Evolutionary conservation across 306 rosid species (phyloP).

Genomic region (Abrus pulchellus): DNA sequence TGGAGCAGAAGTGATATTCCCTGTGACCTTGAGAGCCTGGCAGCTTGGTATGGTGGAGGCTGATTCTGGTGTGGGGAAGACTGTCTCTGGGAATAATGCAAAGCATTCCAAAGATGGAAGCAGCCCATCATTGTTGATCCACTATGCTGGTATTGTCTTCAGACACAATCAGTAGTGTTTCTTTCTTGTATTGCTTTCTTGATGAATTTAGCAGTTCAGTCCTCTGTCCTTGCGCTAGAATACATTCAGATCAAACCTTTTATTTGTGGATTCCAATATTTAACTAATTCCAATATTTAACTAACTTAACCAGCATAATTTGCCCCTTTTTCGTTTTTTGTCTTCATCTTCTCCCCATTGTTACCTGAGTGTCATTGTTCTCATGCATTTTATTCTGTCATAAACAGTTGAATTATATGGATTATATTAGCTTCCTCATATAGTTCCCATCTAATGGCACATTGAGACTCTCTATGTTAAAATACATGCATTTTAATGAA

Average conservation of each 20-base stretch:
- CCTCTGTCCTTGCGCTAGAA: slow-evolving; percentile 27
- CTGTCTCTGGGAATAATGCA: slow-evolving; percentile 60
- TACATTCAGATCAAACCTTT: slow-evolving; percentile 37
- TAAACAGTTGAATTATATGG: slow-evolving; percentile 14
- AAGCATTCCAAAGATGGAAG: slow-evolving; percentile 84
- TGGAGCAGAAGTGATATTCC: slow-evolving; percentile 93
- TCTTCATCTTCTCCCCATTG: background rate
- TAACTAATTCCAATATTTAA: slow-evolving; percentile 26
- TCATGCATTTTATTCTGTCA: slow-evolving; percentile 30
- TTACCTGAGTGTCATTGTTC: slow-evolving; percentile 26
- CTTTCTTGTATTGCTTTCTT: slow-evolving; percentile 36
- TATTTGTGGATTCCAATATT: slow-evolving; percentile 23
- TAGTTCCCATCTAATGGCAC: slow-evolving; percentile 30
- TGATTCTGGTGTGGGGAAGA: slow-evolving; percentile 69
- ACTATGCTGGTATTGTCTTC: slow-evolving; percentile 81
- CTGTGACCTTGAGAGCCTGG: slow-evolving; percentile 95
- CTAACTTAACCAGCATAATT: slow-evolving; percentile 5
- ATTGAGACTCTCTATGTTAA: slow-evolving; percentile 21
- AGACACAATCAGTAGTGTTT: background rate
- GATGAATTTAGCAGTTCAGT: slow-evolving; percentile 24
- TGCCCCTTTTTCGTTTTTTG: background rate
- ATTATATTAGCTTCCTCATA: slow-evolving; percentile 19
- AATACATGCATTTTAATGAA: slow-evolving; percentile 7
- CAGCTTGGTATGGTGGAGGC: slow-evolving; percentile 71
- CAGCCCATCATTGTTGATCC: slow-evolving; percentile 83